Base-by-base conservation (phyloP, 176 grass and related monocot species). In the Elaeis guineensis region DNA sequence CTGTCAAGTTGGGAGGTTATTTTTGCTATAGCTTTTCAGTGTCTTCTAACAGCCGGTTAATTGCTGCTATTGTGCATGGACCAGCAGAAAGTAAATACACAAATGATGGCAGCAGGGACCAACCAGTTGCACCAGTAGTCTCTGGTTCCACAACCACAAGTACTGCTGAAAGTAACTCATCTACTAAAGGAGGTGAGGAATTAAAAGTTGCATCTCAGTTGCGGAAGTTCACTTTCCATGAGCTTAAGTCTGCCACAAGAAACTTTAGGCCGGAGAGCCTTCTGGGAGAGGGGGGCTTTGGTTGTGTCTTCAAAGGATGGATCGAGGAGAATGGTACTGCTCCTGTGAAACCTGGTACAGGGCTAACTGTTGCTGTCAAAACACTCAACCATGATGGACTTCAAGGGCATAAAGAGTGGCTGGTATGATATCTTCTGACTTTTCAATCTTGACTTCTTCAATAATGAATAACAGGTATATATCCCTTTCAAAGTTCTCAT, bases 271-370 rank as follows among this genome's bases (percentile, higher is more conserved):
- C 94, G 30, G 88, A 98, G 77, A 85, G 81, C 78, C 94, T 98
- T 76, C 87, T 98, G 58, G 94, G 94, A 0, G 84, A 98, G 75
- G 94, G 94, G 30, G 94, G 94, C 71, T 98, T 98, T 64, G 94
- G 94, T 17, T 98, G 94, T 77, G 94, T 98, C 20, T 98, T 98
- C 63, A 98, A 98, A 80, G 94, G 94, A 14, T 98, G 94, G 94
- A 93, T 98, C 59, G 85, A 98, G 60, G 94, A 93, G 76, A 98
- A 98, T 53, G 94, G 94, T 82, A 98, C 94, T 57, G 88, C 94
- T 71, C 88, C 94, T 12, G 89, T 98, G 22, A 98, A 98, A 64
- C 88, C 94, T 20, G 94, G 94, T 29, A 98, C 94, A 63, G 94
- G 94, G 62, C 72, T 98, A 62, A 98, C 94, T 65, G 82, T 98